A percentile compares a stretch with the other conserved stretches of the same genome.
Evolutionary conservation across 805 yeast genomes (phyloP).

Genomic region (Metschnikowia shivogae): DNA sequence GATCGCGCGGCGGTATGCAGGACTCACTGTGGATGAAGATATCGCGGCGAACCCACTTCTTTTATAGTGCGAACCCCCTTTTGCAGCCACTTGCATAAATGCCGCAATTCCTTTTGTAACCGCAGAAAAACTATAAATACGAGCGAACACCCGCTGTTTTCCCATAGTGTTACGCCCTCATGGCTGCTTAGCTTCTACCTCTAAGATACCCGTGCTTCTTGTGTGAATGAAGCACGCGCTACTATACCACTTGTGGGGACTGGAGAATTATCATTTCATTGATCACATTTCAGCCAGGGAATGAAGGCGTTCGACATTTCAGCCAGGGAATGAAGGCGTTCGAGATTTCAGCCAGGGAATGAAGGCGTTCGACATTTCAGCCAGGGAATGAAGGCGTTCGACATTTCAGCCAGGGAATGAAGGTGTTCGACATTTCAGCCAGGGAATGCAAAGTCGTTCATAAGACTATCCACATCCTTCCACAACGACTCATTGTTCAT

Average conservation of each 20-base stretch:
- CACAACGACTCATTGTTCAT: conserved; percentile 53
- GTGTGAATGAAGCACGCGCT: too few species aligned
- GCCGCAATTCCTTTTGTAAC: not conserved
- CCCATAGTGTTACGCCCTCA: too few species aligned
- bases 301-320: conserved; percentile 93
- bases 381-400: too few species aligned
- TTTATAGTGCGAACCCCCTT: not conserved
- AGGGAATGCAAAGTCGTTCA: conserved; percentile 91
- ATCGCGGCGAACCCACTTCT: not conserved
- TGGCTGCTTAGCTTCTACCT: too few species aligned
- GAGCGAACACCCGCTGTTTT: not conserved
- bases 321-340: too few species aligned
- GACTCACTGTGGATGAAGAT: not conserved
- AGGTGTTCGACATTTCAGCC: conserved; percentile 36
- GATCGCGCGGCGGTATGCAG: conserved; percentile 2
- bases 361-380: too few species aligned
- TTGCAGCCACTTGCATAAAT: conserved; percentile 1
- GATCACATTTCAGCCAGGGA: conserved; percentile 45
- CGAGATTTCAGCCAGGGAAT: too few species aligned
- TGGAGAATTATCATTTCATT: too few species aligned
- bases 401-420: too few species aligned
- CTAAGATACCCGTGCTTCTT: too few species aligned
- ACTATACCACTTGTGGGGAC: too few species aligned
- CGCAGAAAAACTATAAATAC: not conserved
- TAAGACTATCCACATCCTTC: conserved; percentile 83